phyloP scores from a whole-genome alignment of 108 stramenopile genomes.

The Cyclotella baltica region DNA sequence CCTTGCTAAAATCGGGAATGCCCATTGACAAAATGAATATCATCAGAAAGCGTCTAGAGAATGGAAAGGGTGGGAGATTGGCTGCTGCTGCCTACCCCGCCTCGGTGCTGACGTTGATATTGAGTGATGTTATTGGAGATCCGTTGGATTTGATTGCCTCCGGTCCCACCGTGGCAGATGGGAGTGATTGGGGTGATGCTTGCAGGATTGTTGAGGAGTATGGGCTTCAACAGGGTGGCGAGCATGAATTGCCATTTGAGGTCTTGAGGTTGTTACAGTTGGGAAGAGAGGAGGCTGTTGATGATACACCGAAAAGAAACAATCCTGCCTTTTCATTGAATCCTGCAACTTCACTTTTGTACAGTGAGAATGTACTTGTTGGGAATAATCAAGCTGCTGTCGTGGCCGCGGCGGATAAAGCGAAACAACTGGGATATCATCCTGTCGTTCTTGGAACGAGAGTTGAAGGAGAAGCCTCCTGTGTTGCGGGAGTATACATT shows the following conservation, averaged over 20 bases:
- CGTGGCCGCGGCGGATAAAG: slow-evolving; percentile 70
- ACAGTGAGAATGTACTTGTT: slow-evolving; percentile 69
- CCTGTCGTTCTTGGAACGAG: slow-evolving; percentile 80
- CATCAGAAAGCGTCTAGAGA: slow-evolving; percentile 79
- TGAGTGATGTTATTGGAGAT: slow-evolving; percentile 90
- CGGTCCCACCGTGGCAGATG: slow-evolving; percentile 86
- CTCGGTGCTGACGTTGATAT: slow-evolving; percentile 63
- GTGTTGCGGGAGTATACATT: slow-evolving; percentile 71
- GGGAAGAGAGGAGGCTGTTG: slow-evolving; percentile 45
- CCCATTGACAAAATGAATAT: slow-evolving; percentile 88
- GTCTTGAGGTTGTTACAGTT: slow-evolving; percentile 40
- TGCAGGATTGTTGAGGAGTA: slow-evolving; percentile 63
- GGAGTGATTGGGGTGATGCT: slow-evolving; percentile 63
- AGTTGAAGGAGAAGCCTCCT: slow-evolving; percentile 80
- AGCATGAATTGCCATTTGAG: slow-evolving; percentile 34
- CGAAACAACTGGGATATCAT: slow-evolving; percentile 72
- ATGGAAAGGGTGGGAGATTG: slow-evolving; percentile 82
- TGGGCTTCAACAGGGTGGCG: slow-evolving; percentile 51
- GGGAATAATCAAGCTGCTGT: slow-evolving; percentile 86
- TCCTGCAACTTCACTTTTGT: slow-evolving; percentile 3
- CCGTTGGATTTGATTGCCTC: slow-evolving; percentile 89
- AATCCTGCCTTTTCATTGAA: slow-evolving; percentile 58
- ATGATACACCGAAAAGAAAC: slow-evolving; percentile 60
- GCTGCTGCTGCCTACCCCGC: slow-evolving; percentile 67
- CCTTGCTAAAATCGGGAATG: slow-evolving; percentile 79